Conservation (phyloP, 1,139 yeast species). For the Candida tropicalis region DNA sequence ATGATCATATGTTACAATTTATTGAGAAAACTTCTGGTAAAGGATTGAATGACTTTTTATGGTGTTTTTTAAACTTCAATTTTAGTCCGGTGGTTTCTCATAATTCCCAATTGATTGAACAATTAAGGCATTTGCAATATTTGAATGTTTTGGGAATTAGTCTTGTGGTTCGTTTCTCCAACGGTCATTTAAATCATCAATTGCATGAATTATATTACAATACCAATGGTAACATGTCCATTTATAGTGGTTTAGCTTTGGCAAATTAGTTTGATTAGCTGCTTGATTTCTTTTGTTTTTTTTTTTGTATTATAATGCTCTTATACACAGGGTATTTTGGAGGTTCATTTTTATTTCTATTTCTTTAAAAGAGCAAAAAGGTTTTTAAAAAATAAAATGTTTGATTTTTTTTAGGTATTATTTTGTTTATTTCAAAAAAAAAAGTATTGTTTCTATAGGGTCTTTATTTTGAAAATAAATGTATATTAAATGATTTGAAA, state of each 20-base stretch:
- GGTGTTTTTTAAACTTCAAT: constrained; percentile 13
- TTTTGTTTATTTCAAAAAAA: neutral
- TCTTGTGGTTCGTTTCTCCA: constrained; percentile 9
- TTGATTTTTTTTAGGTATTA: neutral
- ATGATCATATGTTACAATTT: constrained; percentile 13
- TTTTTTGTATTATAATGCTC: neutral
- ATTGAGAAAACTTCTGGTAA: constrained; percentile 10
- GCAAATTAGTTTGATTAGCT: neutral
- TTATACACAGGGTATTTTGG: neutral
- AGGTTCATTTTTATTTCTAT: neutral
- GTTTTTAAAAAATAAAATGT: too few species aligned
- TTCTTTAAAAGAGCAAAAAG: too few species aligned
- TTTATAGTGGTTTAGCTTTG: constrained; percentile 10
- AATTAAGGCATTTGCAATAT: constrained; percentile 11
- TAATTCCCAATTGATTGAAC: constrained; percentile 12
- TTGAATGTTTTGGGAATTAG: constrained; percentile 13
- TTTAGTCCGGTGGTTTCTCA: constrained; percentile 12
- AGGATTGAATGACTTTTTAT: constrained; percentile 13
- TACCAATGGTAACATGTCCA: constrained; percentile 10
- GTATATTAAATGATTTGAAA: too few species aligned
- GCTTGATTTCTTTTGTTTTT: constrained; percentile 1
- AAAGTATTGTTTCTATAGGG: neutral
- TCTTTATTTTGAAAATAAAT: neutral
- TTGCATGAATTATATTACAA: constrained; percentile 12
- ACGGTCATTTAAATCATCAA: constrained; percentile 3